phyloP scores from a whole-genome alignment of 345 rosid species.

The Kandelia obovata region DNA sequence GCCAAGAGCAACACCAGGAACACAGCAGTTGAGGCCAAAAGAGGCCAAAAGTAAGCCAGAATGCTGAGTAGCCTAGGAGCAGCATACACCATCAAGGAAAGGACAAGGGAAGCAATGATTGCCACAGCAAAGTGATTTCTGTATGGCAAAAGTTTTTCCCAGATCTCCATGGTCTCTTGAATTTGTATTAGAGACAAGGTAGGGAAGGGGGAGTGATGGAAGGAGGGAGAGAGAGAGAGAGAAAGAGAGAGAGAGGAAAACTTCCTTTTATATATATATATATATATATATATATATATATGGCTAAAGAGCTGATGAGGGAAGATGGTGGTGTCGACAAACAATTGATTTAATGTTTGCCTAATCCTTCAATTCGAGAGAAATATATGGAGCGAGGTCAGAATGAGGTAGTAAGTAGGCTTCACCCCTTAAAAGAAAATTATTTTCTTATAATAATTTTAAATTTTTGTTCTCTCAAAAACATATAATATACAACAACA shows the following conservation, averaged over 20 bases:
- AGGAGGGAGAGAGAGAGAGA: background rate
- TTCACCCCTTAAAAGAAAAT: too few relatives aligned
- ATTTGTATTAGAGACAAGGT: too few relatives aligned
- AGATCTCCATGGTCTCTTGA: slow-evolving; percentile 43
- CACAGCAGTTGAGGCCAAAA: slow-evolving; percentile 74
- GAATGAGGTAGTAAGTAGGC: too few relatives aligned
- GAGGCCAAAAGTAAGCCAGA: slow-evolving; percentile 79
- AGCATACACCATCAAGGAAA: slow-evolving; percentile 40
- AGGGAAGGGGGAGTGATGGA: slow-evolving; percentile 14
- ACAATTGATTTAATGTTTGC: background rate
- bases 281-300: background rate
- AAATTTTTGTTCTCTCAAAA: too few relatives aligned
- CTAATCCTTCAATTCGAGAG: slow-evolving; percentile 5
- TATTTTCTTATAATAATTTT: too few relatives aligned
- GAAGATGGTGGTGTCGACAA: background rate
- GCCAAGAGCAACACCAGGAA: slow-evolving; percentile 47
- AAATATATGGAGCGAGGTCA: background rate
- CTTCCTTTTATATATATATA: too few relatives aligned
- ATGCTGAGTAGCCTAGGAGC: slow-evolving; percentile 58
- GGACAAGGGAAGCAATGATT: slow-evolving; percentile 24
- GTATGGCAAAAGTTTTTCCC: slow-evolving; percentile 50
- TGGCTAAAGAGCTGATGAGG: background rate
- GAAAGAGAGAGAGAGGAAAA: background rate
- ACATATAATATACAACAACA: too few relatives aligned
- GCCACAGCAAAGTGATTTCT: slow-evolving; percentile 43